Percentiles rank a stretch among this genome's conserved stretches.
These are phyloP conservation scores for Trichophyton mentagrophytes DNA, from an alignment of 2,329 filamentous ascomycete genomes.

Conservation along the genomic window DNA sequence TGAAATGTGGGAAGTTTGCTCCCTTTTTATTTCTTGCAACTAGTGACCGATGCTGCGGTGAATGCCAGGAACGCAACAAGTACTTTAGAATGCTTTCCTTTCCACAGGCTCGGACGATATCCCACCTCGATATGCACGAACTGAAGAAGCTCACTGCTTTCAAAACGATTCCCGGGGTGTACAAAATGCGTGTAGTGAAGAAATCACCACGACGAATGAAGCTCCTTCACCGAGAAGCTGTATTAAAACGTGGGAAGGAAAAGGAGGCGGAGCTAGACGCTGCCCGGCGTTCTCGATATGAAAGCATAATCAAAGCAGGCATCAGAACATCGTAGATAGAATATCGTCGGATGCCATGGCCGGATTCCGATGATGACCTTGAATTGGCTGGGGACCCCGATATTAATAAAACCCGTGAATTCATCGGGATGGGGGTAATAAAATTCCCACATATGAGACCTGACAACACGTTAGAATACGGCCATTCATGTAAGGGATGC, in stretches of 20 bases:
- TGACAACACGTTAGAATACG: neutral
- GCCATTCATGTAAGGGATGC: neutral
- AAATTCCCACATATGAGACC: neutral
- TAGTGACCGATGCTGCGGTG: neutral
- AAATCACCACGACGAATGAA: neutral
- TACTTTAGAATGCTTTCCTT: neutral
- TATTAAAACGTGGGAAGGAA: neutral
- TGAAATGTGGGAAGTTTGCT: no score
- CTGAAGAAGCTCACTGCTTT: neutral
- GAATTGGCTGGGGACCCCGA: no score
- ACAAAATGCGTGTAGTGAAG: neutral
- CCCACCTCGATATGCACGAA: neutral
- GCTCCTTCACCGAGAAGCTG: neutral
- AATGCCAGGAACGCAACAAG: neutral
- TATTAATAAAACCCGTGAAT: neutral
- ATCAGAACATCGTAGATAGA: no score
- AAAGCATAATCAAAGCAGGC: no score
- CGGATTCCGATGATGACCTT: no score
- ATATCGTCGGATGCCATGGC: no score
- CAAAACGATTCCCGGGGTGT: neutral
- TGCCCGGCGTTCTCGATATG: no score
- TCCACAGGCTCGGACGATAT: neutral
- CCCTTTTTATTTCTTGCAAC: no score
- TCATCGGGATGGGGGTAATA: neutral
- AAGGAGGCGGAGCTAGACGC: neutral